phyloP scores from a whole-genome alignment of 306 rosid genomes.

The Glycine tomentella region DNA sequence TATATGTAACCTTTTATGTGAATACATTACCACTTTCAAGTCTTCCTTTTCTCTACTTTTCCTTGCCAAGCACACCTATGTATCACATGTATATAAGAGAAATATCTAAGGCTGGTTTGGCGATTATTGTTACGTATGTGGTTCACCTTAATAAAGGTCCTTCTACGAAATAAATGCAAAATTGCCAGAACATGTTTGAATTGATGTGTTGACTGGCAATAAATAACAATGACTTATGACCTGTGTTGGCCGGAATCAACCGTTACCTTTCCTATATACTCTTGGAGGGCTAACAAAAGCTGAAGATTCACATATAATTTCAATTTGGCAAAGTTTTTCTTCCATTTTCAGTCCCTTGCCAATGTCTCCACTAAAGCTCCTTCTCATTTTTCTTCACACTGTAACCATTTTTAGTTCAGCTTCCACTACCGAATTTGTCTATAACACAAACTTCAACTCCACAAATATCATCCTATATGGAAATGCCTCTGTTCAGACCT shows the following conservation, averaged over 20 bases:
- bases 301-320: background rate
- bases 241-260: background rate
- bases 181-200: background rate
- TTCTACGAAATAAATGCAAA: slow-evolving; percentile 12
- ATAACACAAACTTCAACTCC: slow-evolving; percentile 65
- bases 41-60: background rate
- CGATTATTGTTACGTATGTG: background rate
- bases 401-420: slow-evolving; percentile 16
- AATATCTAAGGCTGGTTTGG: background rate
- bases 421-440: slow-evolving; percentile 63
- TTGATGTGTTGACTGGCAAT: background rate
- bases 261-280: background rate
- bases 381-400: slow-evolving; percentile 31
- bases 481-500: slow-evolving; percentile 51
- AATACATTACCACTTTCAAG: background rate
- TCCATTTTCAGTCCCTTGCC: slow-evolving; percentile 30
- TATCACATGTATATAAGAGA: background rate
- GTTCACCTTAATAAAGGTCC: background rate
- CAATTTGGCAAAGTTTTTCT: slow-evolving; percentile 1
- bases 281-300: slow-evolving; percentile 4
- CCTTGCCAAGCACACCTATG: background rate
- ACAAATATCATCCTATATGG: slow-evolving; percentile 53
- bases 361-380: slow-evolving; percentile 47
- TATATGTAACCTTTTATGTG: background rate
- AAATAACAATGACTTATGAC: no score